Percentiles rank a stretch among this genome's conserved stretches.
Evolutionary conservation across 768 basidiomycete genomes (phyloP).

Genomic region (Termitomyces sp.): DNA sequence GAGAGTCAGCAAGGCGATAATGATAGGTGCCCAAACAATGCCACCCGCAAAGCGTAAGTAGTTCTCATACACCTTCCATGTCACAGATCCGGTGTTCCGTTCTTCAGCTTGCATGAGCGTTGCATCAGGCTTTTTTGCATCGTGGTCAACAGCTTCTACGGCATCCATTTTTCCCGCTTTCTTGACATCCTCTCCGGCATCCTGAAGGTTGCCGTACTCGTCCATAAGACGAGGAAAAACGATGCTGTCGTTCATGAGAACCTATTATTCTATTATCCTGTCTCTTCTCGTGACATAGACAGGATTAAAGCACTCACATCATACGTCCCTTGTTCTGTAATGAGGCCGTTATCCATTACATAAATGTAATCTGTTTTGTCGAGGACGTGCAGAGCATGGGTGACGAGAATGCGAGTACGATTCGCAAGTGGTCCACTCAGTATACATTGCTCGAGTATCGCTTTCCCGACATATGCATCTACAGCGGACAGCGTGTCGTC

Average conservation of each 20-base stretch:
- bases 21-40: constrained; percentile 41
- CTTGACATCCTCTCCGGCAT: constrained; percentile 26
- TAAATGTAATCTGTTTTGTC: constrained; percentile 62
- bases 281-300: not conserved
- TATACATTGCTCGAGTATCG: constrained; percentile 60
- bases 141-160: constrained; percentile 1
- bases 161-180: constrained; percentile 5
- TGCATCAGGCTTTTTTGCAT: constrained; percentile 21
- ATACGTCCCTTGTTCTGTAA: constrained; percentile 64
- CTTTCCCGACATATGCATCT: constrained; percentile 71
- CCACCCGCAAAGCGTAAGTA: constrained; percentile 48
- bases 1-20: constrained; percentile 40
- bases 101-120: constrained; percentile 54
- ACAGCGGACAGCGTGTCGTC: constrained; percentile 83
- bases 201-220: constrained; percentile 45
- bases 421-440: constrained; percentile 46
- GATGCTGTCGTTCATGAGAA: constrained; percentile 37
- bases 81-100: constrained; percentile 49
- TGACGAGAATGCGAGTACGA: constrained; percentile 61
- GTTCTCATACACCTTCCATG: constrained; percentile 42
- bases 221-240: constrained; percentile 51
- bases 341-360: constrained; percentile 53
- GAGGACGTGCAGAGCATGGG: constrained; percentile 53
- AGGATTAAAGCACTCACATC: constrained; percentile 26
- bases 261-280: constrained; percentile 24